These are phyloP conservation scores for Aureobasidium melanogenum DNA, from an alignment of 2,329 filamentous ascomycete species.

Conservation along the genomic window DNA sequence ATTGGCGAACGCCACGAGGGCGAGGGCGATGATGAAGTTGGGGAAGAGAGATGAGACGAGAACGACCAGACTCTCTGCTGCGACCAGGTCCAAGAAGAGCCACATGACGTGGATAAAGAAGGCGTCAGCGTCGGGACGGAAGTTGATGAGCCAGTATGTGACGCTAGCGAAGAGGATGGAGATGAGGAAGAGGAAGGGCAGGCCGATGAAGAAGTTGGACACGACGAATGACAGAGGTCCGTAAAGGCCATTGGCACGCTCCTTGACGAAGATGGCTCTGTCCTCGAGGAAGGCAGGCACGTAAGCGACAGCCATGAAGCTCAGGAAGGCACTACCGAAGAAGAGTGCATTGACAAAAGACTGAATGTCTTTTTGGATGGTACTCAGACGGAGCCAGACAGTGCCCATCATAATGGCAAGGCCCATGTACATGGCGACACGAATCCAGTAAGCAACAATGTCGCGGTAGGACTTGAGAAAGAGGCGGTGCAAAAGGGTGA, in stretches of 20 bases:
- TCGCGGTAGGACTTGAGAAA: slow-evolving; percentile 77
- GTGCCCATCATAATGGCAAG: slow-evolving; percentile 80
- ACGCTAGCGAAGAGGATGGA: slow-evolving; percentile 64
- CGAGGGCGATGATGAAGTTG: slow-evolving; percentile 68
- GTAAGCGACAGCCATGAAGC: slow-evolving; percentile 58
- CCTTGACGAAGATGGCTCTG: slow-evolving; percentile 59
- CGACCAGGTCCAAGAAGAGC: slow-evolving; percentile 75
- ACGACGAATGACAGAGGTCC: slow-evolving; percentile 61
- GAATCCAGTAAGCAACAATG: slow-evolving; percentile 69
- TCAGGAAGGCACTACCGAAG: slow-evolving; percentile 41
- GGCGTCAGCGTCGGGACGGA: slow-evolving; percentile 52
- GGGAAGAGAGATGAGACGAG: slow-evolving; percentile 63
- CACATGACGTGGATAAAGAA: slow-evolving; percentile 76
- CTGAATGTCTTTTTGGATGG: slow-evolving; percentile 62
- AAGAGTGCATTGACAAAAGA: slow-evolving; percentile 69
- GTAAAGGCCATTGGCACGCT: slow-evolving; percentile 71
- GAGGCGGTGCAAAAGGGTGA: slow-evolving; percentile 61
- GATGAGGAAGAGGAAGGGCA: slow-evolving; percentile 73
- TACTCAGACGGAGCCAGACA: slow-evolving; percentile 65
- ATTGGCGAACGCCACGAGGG: slow-evolving; percentile 73
- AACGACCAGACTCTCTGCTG: slow-evolving; percentile 73
- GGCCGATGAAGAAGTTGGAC: slow-evolving; percentile 70
- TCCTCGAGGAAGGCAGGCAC: slow-evolving; percentile 76
- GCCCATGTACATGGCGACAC: slow-evolving; percentile 68
- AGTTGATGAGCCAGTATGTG: slow-evolving; percentile 71